A percentile compares a stretch with the other conserved stretches of the same genome.
phyloP scores from a whole-genome alignment of 2,329 filamentous ascomycete genomes.

The Penicillium griseofulvum region DNA sequence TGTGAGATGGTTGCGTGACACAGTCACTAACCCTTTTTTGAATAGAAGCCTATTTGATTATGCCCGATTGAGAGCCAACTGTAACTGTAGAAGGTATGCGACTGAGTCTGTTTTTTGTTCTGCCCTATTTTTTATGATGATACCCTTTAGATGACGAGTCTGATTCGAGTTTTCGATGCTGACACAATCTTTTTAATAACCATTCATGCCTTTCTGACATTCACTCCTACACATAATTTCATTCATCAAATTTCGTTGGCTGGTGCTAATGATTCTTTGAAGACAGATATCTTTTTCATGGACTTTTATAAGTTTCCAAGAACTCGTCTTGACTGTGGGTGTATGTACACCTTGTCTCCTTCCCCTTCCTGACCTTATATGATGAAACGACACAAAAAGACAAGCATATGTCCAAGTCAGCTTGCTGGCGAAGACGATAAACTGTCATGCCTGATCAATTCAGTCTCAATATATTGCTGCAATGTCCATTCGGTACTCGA shows the following conservation, averaged over 20 bases:
- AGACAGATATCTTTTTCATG: neutral
- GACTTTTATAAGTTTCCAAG: neutral
- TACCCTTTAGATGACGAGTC: conserved; percentile 62
- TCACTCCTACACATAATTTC: conserved; percentile 1
- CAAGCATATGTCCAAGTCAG: conserved; percentile 96
- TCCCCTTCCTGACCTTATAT: conserved; percentile 47
- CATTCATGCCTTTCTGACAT: conserved; percentile 61
- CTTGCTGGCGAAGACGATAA: conserved; percentile 51
- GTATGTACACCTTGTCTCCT: conserved; percentile 29
- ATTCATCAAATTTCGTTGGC: conserved; percentile 4
- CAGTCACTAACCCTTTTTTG: conserved; percentile 27
- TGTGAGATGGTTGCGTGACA: conserved; percentile 19
- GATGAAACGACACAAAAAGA: conserved; percentile 84
- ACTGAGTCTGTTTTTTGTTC: neutral
- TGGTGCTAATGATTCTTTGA: conserved; percentile 2
- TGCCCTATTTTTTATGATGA: conserved; percentile 45
- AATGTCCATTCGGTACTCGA: conserved; percentile 20
- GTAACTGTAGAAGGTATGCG: conserved; percentile 22
- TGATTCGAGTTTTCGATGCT: conserved; percentile 62
- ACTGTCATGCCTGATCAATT: conserved; percentile 50
- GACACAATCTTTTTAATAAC: conserved; percentile 54
- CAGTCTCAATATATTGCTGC: conserved; percentile 17
- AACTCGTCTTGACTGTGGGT: conserved; percentile 13
- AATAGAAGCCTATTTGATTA: conserved; percentile 16
- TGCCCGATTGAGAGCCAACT: conserved; percentile 6